Conservation (phyloP, 805 yeast species). For the Limtongia smithiae region DNA sequence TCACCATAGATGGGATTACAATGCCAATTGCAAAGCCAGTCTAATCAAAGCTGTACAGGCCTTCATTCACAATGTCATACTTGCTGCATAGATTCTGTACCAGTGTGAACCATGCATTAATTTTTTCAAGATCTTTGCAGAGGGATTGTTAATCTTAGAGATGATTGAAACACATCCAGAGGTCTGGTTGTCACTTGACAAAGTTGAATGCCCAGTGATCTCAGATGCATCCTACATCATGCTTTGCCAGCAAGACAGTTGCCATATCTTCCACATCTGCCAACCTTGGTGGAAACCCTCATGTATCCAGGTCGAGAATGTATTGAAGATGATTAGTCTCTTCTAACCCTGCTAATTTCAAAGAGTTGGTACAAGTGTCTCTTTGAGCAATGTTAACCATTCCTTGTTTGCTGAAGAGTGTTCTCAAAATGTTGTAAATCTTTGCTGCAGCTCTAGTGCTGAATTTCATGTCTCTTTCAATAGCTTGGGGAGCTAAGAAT, state of each 20-base stretch:
- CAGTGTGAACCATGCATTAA: conserved; percentile 2
- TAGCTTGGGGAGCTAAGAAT: too few relatives aligned
- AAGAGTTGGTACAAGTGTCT: too few relatives aligned
- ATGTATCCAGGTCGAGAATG: conserved; percentile 2
- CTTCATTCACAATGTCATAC: too few relatives aligned
- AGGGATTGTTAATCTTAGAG: not conserved
- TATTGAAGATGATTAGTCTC: conserved; percentile 1
- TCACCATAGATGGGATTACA: conserved; percentile 1
- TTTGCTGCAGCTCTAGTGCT: too few relatives aligned
- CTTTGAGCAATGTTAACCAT: too few relatives aligned
- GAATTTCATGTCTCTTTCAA: too few relatives aligned
- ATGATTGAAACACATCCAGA: not conserved
- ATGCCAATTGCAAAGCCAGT: conserved; percentile 9
- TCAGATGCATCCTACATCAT: too few relatives aligned
- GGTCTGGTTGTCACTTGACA: not conserved
- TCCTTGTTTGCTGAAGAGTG: too few relatives aligned
- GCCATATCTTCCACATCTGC: too few relatives aligned
- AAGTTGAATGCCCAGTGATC: conserved; percentile 5
- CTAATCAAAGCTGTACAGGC: conserved; percentile 4
- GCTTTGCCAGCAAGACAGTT: too few relatives aligned
- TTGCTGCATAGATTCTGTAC: not conserved
- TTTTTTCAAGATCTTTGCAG: conserved; percentile 1
- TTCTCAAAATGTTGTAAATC: too few relatives aligned
- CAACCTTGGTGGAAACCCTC: conserved; percentile 11
- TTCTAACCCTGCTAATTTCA: too few relatives aligned